phyloP scores from a whole-genome alignment of 176 grass and related monocot genomes.

The Panicum miliaceum region DNA sequence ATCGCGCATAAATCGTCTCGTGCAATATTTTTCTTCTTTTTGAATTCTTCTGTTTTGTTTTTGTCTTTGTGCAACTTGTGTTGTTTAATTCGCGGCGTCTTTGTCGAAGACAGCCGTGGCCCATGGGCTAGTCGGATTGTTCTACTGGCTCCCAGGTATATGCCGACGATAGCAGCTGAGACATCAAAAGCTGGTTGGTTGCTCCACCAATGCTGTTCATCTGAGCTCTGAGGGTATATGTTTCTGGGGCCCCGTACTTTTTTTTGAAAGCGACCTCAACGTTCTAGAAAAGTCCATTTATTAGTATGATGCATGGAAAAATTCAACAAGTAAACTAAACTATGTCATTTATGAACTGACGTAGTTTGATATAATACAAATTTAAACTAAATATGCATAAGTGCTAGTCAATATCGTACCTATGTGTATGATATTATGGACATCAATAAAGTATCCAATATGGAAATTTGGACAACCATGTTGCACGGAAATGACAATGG shows the following conservation, averaged over 20 bases:
- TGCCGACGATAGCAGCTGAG: conserved; percentile 12
- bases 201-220: not conserved
- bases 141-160: conserved; percentile 26
- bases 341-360: too few species aligned
- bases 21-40: not conserved
- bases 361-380: too few species aligned
- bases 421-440: too few species aligned
- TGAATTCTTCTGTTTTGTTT: not conserved
- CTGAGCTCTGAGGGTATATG: not conserved
- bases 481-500: too few species aligned
- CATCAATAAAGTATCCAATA: too few species aligned
- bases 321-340: too few species aligned
- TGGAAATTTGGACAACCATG: too few species aligned
- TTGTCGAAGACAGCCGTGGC: not conserved
- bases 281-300: not conserved
- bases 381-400: too few species aligned
- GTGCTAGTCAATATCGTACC: too few species aligned
- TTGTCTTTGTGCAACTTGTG: not conserved
- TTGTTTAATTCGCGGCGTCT: not conserved
- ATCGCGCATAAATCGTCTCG: not conserved
- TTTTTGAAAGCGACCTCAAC: not conserved
- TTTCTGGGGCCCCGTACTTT: not conserved
- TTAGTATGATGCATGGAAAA: not conserved
- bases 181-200: conserved; percentile 14
- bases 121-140: not conserved